phyloP scores from a whole-genome alignment of 345 rosid genomes.

The Eucalyptus curtisii region DNA sequence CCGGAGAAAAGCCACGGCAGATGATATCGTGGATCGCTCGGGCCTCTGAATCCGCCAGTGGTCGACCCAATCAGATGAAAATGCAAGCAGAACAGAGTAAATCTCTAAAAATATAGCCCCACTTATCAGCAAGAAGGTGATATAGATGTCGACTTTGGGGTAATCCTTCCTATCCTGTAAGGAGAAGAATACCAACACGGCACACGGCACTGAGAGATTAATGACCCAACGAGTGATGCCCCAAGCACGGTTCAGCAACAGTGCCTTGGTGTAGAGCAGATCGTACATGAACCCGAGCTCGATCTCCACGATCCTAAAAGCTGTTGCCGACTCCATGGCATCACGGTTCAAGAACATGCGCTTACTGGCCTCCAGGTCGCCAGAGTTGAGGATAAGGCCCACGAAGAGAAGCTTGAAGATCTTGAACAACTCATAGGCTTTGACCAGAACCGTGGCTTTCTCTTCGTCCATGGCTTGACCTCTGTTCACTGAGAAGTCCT shows the following conservation, averaged over 20 bases:
- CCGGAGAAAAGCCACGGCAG: not conserved
- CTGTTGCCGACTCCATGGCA: rapidly evolving
- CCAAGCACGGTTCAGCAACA: not conserved
- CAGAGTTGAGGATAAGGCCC: not conserved
- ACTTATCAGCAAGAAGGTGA: not conserved
- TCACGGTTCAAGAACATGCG: not conserved
- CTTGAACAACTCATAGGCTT: not conserved
- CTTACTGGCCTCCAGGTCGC: not conserved
- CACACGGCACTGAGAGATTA: not conserved
- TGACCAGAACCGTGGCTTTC: not conserved
- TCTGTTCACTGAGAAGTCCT: not conserved
- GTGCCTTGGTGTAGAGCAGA: not conserved
- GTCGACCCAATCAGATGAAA: not conserved
- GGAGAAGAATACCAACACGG: not conserved
- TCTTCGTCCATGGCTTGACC: not conserved
- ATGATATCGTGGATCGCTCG: rapidly evolving
- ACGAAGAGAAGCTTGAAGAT: not conserved
- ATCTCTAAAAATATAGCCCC: not conserved
- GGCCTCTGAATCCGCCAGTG: not conserved
- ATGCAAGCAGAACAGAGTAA: not conserved
- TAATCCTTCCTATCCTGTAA: not conserved
- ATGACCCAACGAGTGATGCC: not conserved
- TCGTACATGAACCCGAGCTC: not conserved
- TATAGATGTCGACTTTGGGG: not conserved
- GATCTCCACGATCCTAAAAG: not conserved